These are phyloP conservation scores for Neophaeococcomyces aloes DNA, from an alignment of 2,329 filamentous ascomycete species.

Conservation along the genomic window DNA sequence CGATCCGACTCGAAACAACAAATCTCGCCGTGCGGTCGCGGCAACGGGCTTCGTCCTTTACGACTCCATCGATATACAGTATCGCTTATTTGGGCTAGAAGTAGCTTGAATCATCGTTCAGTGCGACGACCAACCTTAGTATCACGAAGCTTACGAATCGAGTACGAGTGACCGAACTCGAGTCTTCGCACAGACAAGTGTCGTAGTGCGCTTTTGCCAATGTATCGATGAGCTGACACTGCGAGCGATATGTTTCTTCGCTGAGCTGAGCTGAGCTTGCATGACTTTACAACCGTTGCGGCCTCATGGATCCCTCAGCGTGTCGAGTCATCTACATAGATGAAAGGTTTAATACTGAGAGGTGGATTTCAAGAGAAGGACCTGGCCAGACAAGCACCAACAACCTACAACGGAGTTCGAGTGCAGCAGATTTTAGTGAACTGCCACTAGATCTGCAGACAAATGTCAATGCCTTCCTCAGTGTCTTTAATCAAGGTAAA, in stretches of 20 bases:
- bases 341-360: conserved; percentile 34
- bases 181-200: too few relatives aligned
- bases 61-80: too few relatives aligned
- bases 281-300: background rate
- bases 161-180: too few relatives aligned
- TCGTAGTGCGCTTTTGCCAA: too few relatives aligned
- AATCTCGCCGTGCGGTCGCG: background rate
- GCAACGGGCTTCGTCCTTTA: too few relatives aligned
- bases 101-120: too few relatives aligned
- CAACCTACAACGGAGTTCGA: conserved; percentile 16
- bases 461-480: conserved; percentile 41
- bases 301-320: conserved; percentile 31
- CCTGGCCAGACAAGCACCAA: conserved; percentile 1
- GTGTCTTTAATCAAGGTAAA: conserved; percentile 44
- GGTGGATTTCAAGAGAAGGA: conserved; percentile 32
- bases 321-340: conserved; percentile 39
- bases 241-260: background rate
- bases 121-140: too few relatives aligned
- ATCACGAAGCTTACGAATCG: too few relatives aligned
- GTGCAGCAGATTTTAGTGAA: conserved; percentile 26
- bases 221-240: too few relatives aligned
- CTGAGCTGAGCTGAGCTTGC: background rate
- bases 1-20: background rate
- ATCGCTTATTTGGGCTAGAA: too few relatives aligned
- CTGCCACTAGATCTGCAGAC: conserved; percentile 36